Evolutionary conservation across 2,329 filamentous ascomycete species (phyloP).

Genomic region (Curvularia spicifera): DNA sequence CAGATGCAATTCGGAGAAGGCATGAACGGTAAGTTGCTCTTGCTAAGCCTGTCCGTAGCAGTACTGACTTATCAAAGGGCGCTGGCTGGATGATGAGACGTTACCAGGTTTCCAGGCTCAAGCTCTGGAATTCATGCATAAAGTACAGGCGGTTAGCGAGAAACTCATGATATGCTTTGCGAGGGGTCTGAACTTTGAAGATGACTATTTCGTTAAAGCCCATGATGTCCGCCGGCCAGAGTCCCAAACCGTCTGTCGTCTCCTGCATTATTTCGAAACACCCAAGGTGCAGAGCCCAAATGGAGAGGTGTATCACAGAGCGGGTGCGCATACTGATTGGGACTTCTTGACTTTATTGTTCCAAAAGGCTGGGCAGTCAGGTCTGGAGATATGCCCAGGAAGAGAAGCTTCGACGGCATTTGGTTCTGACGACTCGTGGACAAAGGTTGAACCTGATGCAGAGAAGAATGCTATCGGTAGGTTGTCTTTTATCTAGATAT

Average conservation of each 20-base stretch:
- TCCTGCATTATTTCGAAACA: slow-evolving; percentile 62
- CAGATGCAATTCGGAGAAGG: slow-evolving; percentile 67
- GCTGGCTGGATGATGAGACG: slow-evolving; percentile 58
- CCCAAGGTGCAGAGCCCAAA: slow-evolving; percentile 43
- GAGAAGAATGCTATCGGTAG: slow-evolving; percentile 27
- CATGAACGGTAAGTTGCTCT: slow-evolving; percentile 52
- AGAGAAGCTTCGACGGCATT: slow-evolving; percentile 66
- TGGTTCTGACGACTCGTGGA: slow-evolving; percentile 67
- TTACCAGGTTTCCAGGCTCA: slow-evolving; percentile 58
- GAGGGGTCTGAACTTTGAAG: slow-evolving; percentile 61
- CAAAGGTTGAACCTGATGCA: slow-evolving; percentile 58
- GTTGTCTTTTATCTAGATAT: not conserved
- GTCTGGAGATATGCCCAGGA: slow-evolving; percentile 70
- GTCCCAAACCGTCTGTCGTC: slow-evolving; percentile 60
- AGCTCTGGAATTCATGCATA: slow-evolving; percentile 61
- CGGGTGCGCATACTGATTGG: slow-evolving; percentile 70
- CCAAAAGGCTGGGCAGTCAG: slow-evolving; percentile 65
- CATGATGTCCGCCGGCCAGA: slow-evolving; percentile 60
- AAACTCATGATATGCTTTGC: slow-evolving; percentile 66
- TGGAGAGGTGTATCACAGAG: slow-evolving; percentile 61
- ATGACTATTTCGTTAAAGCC: slow-evolving; percentile 62
- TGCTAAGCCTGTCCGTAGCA: not conserved
- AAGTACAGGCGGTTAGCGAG: slow-evolving; percentile 61
- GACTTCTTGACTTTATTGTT: slow-evolving; percentile 68
- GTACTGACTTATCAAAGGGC: slow-evolving; percentile 20